Evolutionary conservation across 768 basidiomycete genomes (phyloP), one percentile per base, ranked within the genome.

Genomic region (Mycena maculata): DNA sequence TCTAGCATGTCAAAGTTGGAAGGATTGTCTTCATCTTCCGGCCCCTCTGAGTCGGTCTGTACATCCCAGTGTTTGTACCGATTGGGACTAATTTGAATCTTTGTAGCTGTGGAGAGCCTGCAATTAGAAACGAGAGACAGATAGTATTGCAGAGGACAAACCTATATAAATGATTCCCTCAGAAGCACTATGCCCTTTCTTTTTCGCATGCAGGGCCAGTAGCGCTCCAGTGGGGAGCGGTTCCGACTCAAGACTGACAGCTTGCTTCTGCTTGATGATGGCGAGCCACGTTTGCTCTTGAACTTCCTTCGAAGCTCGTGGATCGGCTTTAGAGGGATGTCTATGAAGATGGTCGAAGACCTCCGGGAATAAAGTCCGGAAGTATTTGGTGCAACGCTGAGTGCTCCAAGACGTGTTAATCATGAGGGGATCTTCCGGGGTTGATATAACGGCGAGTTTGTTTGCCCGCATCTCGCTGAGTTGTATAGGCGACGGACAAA

Each of bases 1-100:
- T 58, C 57, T 2, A 58, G 57, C 42, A 47, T 36, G 31, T 58
- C 57, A 36, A 47, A 58, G 31, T 58, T 31, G 11, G 22, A 4
- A 1, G 6, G 6, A 27, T 33, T 44, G 15, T 45, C 33, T 22
- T 44, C 56, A n/a, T 42, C 27, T 1, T 23, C 47, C 6, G 27
- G 23, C 5, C 13, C 18, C 13, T 58, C 57, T 1, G 42, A 45
- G 10, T 58, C 57, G 31, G 7, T 58, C n/a, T 45, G 30, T 7
- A 36, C 30, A 25, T 58, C 44, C 57, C 57, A 58, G 31, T 45
- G 22, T 3, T 15, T 25, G 22, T 25, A 47, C n/a, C 57, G 28
- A 6, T 33, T 31, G 4, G 4, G 1, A 1, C 44, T 11, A 16
- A 58, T 16, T 3, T 16, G 4, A 3, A 58, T 58, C n/a, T 47